phyloP scores from a whole-genome alignment of 257 asterid genomes.

The Nicotiana sylvestris region DNA sequence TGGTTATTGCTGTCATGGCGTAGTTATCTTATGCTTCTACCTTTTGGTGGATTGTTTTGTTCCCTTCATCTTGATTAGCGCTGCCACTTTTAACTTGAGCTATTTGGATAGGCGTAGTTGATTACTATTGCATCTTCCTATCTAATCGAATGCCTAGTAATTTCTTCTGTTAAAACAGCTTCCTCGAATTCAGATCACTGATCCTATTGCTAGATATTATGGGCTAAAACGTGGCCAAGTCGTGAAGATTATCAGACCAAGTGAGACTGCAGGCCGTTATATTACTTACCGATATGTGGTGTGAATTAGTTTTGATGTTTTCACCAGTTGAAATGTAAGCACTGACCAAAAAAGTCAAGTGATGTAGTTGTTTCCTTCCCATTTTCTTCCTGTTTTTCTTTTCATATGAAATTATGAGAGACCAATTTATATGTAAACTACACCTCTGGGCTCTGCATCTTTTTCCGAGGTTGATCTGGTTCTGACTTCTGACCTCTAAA shows the following conservation, averaged over 20 bases:
- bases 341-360: neutral
- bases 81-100: no score
- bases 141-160: neutral
- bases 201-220: slow-evolving; percentile 74
- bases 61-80: neutral
- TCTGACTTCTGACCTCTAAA: no score
- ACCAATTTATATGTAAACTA: neutral
- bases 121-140: neutral
- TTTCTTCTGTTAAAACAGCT: slow-evolving; percentile 37
- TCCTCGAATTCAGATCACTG: slow-evolving; percentile 73
- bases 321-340: neutral
- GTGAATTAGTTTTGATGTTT: slow-evolving; percentile 25
- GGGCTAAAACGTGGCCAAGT: slow-evolving; percentile 76
- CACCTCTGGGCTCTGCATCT: no score
- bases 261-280: slow-evolving; percentile 90
- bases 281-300: slow-evolving; percentile 70
- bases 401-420: neutral
- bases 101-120: neutral
- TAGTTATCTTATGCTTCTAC: neutral
- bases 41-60: neutral
- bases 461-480: no score
- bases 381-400: neutral
- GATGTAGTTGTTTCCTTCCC: no score
- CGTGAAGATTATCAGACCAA: slow-evolving; percentile 72
- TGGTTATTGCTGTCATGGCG: neutral